Base-by-base conservation (phyloP, 352 stramenopile species). In the Phytophthora sp. region DNA sequence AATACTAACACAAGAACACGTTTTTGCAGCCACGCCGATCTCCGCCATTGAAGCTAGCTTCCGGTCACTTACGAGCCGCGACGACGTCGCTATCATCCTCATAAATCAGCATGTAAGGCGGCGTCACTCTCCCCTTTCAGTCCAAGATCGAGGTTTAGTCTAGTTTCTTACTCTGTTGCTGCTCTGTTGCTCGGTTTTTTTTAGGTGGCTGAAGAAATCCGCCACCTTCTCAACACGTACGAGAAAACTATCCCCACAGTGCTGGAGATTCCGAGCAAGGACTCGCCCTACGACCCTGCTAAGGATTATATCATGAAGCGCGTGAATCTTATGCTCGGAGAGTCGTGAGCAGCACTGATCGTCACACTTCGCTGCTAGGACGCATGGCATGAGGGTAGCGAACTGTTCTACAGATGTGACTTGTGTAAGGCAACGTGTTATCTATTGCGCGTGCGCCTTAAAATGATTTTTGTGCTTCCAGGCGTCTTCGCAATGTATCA, bases 301-400 rank as follows among this genome's bases (percentile, higher is more conserved):
- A 98, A 99, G 88, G 97, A 99, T 86, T 99, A 98, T 79, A 99
- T 99, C 78, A 99, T 99, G 96, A 97, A 98, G 86, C 88, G 96
- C 61, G 96, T 99, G 36, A 96, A 92, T 69, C 75, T 95, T 51
- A 95, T 98, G 87, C 88, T 98, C 9, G 92, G 92, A 61, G 87
- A 92, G 67, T 58, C 52, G 33, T 80, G 71, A 74, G n/a, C 41
- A 59, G 31, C 63, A 20, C 26, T 36, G 29, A 41, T 41, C 7
- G 49, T 46, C 29, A 46, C 26, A 7, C 27, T 13, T 47, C 50
- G 8, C 12, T 27, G 30, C 24, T 20, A 35, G 9, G 23, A 7
- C 36, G 27, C 8, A 46, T 4, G 52, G 39, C 50, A 68, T 26
- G 42, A 64, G 11, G 31, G 24, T 51, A 69, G 20, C 47, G 42